These are phyloP conservation scores for Calonectria leucothoes DNA, from an alignment of 2,329 filamentous ascomycete species.

Conservation along the genomic window DNA sequence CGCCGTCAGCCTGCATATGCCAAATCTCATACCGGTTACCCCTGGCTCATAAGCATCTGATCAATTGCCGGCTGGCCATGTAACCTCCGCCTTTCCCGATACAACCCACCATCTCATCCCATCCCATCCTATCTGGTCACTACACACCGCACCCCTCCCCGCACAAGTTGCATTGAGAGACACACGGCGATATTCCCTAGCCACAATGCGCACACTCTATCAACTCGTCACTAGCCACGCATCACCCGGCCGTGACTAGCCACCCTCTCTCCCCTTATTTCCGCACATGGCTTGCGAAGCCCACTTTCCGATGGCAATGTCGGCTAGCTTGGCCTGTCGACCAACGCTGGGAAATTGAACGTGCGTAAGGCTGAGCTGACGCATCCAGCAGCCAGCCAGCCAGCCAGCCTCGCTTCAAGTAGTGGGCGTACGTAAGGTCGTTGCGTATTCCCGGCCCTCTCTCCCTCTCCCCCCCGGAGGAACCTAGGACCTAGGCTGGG, in stretches of 20 bases:
- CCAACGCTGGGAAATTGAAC: not conserved
- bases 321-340: not conserved
- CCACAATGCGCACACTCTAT: not conserved
- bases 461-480: not conserved
- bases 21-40: not conserved
- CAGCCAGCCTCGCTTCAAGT: not conserved
- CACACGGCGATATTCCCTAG: not conserved
- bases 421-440: slow-evolving; percentile 15
- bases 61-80: not conserved
- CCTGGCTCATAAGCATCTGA: not conserved
- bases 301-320: not conserved
- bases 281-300: not conserved
- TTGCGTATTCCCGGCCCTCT: slow-evolving; percentile 14
- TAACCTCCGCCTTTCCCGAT: not conserved
- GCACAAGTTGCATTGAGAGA: not conserved
- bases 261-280: not conserved
- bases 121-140: too few species aligned
- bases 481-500: too few species aligned
- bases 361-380: slow-evolving; percentile 25
- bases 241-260: not conserved
- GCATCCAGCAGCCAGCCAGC: not conserved
- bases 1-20: not conserved
- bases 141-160: not conserved
- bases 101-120: not conserved
- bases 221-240: not conserved